These are phyloP conservation scores for Solanum raphanifolium DNA, from an alignment of 257 asterid genomes.

Conservation along the genomic window DNA sequence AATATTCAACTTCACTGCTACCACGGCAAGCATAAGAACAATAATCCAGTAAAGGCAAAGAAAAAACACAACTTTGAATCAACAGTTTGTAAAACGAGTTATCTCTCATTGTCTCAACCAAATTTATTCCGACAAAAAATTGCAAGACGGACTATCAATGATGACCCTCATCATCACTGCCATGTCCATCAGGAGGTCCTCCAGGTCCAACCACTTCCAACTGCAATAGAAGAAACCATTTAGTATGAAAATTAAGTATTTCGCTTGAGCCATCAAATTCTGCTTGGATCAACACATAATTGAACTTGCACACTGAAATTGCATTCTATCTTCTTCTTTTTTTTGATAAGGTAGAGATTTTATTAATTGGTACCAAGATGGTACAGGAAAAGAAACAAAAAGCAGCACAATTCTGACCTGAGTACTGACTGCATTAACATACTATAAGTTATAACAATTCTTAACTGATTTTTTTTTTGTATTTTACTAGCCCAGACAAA, in stretches of 20 bases:
- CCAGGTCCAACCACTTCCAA: conserved; percentile 20
- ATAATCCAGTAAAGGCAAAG: conserved; percentile 18
- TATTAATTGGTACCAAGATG: background rate
- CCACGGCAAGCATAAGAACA: conserved; percentile 31
- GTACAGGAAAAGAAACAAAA: background rate
- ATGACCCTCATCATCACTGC: conserved; percentile 5
- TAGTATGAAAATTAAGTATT: background rate
- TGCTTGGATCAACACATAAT: background rate
- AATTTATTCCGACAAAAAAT: conserved; percentile 39
- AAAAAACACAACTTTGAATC: conserved; percentile 23
- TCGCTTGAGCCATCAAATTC: background rate
- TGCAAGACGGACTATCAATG: conserved; percentile 17
- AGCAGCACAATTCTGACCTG: background rate
- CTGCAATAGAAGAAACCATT: conserved; percentile 2
- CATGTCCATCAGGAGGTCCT: conserved; percentile 19
- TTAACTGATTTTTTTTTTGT: background rate
- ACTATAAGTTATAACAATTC: background rate
- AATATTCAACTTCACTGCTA: conserved; percentile 15
- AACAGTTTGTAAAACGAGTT: conserved; percentile 35
- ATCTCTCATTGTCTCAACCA: conserved; percentile 29
- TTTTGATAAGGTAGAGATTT: background rate
- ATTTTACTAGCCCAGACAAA: background rate
- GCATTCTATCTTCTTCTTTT: background rate
- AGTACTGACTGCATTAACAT: background rate
- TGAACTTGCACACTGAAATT: background rate